Evolutionary conservation across 2,329 filamentous ascomycete species (phyloP), one percentile per base, ranked within the genome.

Genomic region (Paecilomyces fulvus): DNA sequence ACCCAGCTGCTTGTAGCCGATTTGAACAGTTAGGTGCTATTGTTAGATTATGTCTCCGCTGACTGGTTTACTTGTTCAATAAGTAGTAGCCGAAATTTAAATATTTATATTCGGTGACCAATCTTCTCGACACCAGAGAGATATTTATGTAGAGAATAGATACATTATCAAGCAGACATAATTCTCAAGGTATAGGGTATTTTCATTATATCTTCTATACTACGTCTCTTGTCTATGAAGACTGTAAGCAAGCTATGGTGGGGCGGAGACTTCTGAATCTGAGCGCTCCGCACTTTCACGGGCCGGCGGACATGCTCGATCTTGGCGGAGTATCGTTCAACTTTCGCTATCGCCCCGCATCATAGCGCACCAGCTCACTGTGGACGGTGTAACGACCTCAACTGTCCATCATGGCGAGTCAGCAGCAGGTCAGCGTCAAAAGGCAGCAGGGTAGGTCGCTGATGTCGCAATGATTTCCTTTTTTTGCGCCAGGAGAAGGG

Each of bases 381-480:
- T 57, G 53, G 43, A 56, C 54, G 54, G 56, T 51, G 49, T 57
- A 46, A 56, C 56, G 23, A 25, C 55, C 10, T 43, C 43, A 58
- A 55, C 56, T 55, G 53, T 49, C 56, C 60, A 65, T 57, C 58
- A 75, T 75, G 73, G 70, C 73, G 53, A 71, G 68, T 58, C 71
- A 73, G 61, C 67, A 66, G 51, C 70, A 75, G 58, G 65, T 75
- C 37, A 71, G 70, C 51, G 67, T 70, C 1, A 74, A 74, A 63
- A 77, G 71, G 65, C 77, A 79, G 64, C 77, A 79, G 67, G 77
- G 77, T 78, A 68, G 56, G 65, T 49, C 4, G 17, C 11, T 48
- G 3, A 53, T 17, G 8, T n/a, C 23, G 48, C 25, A 30, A 14
- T 25, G 25, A 20, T 9, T 4, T 21, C 12, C 28, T 14, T 55